Evolutionary conservation across 495 filamentous ascomycete species (phyloP).

Genomic region (Durotheca rogersii): DNA sequence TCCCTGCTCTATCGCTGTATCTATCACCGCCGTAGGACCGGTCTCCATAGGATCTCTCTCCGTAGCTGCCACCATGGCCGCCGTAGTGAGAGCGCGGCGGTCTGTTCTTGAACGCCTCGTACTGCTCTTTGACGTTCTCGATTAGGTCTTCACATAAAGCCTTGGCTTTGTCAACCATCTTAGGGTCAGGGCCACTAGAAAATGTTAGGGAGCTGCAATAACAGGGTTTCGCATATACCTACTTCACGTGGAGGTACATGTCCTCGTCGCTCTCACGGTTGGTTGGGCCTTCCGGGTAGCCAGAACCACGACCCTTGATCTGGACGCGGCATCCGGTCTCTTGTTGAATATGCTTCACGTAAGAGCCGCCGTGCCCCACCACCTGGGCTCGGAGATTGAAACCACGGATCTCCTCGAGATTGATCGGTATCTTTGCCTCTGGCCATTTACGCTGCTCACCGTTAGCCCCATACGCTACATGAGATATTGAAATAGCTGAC

Average conservation of each 20-base stretch:
- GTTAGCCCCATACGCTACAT: conserved; percentile 33
- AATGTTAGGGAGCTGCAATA: conserved; percentile 34
- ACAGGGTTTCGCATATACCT: conserved; percentile 37
- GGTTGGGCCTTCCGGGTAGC: conserved; percentile 83
- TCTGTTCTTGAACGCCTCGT: conserved; percentile 84
- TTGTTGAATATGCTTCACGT: conserved; percentile 96
- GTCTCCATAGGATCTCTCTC: conserved; percentile 42
- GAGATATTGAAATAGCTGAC: conserved; percentile 51
- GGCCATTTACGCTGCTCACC: conserved; percentile 91
- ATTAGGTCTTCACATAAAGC: conserved; percentile 86
- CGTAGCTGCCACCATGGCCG: conserved; percentile 35
- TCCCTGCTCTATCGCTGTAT: conserved; percentile 34
- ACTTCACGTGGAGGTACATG: conserved; percentile 96
- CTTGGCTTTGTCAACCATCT: conserved; percentile 82
- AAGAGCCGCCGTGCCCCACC: conserved; percentile 86
- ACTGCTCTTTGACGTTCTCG: conserved; percentile 77
- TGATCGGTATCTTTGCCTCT: conserved; percentile 87
- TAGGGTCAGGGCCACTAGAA: conserved; percentile 77
- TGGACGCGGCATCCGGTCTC: conserved; percentile 93
- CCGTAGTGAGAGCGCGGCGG: conserved; percentile 66
- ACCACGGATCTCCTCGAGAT: conserved; percentile 86
- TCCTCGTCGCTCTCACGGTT: conserved; percentile 86
- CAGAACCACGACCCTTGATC: conserved; percentile 96
- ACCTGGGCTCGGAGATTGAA: conserved; percentile 96
- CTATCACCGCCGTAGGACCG: conserved; percentile 39